These are phyloP conservation scores for Vairimorpha ceranae DNA, from an alignment of 371 early-diverging fungal species.

Conservation along the genomic window DNA sequence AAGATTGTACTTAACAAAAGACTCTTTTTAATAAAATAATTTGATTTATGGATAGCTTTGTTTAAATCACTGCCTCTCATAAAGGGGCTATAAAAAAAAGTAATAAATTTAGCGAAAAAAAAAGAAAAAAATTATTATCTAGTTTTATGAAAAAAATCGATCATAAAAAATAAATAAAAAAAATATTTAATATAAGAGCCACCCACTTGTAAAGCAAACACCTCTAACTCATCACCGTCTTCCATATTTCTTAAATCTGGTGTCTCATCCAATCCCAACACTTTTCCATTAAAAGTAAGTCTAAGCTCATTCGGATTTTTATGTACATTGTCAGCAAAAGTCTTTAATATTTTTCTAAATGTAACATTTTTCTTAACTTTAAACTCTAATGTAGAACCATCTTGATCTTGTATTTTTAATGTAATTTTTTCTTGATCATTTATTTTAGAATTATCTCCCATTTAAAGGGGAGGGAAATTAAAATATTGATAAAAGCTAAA, in stretches of 20 bases:
- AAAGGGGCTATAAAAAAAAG: neutral
- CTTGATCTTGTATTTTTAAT: slow-evolving; percentile 30
- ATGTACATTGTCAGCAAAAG: slow-evolving; percentile 33
- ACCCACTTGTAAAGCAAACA: slow-evolving; percentile 55
- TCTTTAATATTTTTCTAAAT: slow-evolving; percentile 51
- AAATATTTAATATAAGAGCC: slow-evolving; percentile 19
- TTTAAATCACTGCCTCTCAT: slow-evolving; percentile 42
- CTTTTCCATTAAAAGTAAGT: slow-evolving; percentile 45
- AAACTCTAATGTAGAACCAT: slow-evolving; percentile 39
- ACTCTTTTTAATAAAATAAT: slow-evolving; percentile 15
- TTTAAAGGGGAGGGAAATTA: too few species aligned
- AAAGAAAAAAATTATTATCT: too few species aligned
- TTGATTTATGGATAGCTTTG: slow-evolving; percentile 21
- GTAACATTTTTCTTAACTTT: slow-evolving; percentile 42
- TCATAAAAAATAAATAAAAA: neutral
- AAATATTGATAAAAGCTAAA: too few species aligned
- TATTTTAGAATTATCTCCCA: too few species aligned
- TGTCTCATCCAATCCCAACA: slow-evolving; percentile 27
- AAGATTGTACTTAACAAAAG: neutral
- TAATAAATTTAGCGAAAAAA: neutral
- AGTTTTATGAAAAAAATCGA: neutral
- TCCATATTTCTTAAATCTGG: slow-evolving; percentile 38
- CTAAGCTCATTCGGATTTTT: slow-evolving; percentile 42
- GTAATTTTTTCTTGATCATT: slow-evolving; percentile 32
- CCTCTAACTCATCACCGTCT: slow-evolving; percentile 46